Conservation (phyloP, 257 asterid genomes). For the Echites panduratus region DNA sequence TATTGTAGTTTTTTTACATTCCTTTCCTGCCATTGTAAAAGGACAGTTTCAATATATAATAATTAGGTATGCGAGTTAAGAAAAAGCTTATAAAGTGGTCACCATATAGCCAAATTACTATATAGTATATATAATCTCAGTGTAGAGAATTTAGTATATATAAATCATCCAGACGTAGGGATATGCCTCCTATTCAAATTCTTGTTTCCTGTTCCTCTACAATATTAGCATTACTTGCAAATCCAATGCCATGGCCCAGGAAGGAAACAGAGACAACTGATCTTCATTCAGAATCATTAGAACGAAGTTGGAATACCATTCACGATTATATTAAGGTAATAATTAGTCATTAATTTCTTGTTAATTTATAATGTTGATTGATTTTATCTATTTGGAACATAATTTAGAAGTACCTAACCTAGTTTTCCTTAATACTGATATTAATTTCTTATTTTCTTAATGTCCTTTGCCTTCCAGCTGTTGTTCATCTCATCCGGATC, state of each 20-base stretch:
- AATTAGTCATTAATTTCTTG: too few relatives aligned
- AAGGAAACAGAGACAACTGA: not conserved
- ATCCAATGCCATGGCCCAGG: constrained; percentile 10
- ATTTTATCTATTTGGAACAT: too few relatives aligned
- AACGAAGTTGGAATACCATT: too few relatives aligned
- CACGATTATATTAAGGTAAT: too few relatives aligned
- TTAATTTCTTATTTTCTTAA: too few relatives aligned
- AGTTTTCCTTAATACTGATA: too few relatives aligned
- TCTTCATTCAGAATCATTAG: not conserved
- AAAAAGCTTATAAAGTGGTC: not conserved
- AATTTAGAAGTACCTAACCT: too few relatives aligned
- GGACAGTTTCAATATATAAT: constrained; percentile 13
- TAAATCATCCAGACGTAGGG: constrained; percentile 6
- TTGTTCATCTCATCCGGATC: too few relatives aligned
- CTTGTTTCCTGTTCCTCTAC: not conserved
- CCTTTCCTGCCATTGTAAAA: not conserved
- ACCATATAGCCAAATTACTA: not conserved
- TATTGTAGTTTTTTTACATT: not conserved
- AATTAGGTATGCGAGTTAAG: too few relatives aligned
- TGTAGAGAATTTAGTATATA: not conserved
- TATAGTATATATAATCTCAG: too few relatives aligned
- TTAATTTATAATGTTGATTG: too few relatives aligned
- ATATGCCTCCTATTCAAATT: constrained; percentile 6
- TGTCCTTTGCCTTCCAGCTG: too few relatives aligned
- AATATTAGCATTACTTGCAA: not conserved